A percentile compares a stretch with the other conserved stretches of the same genome.
Conservation (phyloP, 2,329 filamentous ascomycete species). For the Colletotrichum sp. region DNA sequence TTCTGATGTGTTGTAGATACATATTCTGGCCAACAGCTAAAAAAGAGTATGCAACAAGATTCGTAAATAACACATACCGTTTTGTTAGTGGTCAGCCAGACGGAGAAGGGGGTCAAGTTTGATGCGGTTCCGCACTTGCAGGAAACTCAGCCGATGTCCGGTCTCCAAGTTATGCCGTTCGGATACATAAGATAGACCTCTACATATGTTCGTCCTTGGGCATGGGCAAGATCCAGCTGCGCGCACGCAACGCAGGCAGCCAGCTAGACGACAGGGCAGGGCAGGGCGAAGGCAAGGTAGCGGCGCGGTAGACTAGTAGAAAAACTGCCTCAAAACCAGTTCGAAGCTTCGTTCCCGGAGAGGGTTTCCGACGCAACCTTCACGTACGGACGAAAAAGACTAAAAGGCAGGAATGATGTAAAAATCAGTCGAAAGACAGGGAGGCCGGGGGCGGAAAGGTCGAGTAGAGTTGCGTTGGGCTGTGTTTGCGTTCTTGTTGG, state of each 20-base stretch:
- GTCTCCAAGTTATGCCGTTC: not conserved
- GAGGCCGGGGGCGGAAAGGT: not conserved
- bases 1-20: not conserved
- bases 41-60: not conserved
- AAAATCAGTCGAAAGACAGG: not conserved
- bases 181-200: not conserved
- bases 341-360: not conserved
- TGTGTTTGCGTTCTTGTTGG: not conserved
- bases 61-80: not conserved
- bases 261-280: not conserved
- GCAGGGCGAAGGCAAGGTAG: not conserved
- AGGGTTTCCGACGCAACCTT: not conserved
- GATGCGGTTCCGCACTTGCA: not conserved
- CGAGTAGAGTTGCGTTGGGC: not conserved
- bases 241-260: not conserved
- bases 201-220: not conserved
- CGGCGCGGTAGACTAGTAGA: not conserved
- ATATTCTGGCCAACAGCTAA: not conserved
- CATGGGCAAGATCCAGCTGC: not conserved
- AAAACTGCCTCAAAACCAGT: not conserved
- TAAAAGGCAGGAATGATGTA: not conserved
- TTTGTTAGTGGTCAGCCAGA: not conserved
- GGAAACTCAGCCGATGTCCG: not conserved
- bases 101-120: not conserved
- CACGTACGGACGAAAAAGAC: not conserved